Conservation (phyloP, 768 basidiomycete species). For the Tulasnella sp. region DNA sequence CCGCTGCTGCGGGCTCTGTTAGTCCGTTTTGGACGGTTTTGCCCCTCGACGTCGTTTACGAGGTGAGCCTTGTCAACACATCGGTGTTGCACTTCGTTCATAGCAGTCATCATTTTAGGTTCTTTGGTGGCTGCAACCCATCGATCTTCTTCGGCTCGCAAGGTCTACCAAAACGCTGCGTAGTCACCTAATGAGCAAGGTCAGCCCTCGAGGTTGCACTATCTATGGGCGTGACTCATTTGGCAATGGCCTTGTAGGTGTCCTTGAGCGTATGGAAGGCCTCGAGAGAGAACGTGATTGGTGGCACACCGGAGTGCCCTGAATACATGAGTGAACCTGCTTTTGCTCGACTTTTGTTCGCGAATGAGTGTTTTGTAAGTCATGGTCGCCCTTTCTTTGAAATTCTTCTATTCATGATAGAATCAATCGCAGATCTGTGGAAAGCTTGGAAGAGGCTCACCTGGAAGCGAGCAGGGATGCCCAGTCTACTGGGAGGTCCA, state of each 20-base stretch:
- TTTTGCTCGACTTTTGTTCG: neutral
- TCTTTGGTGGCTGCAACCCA: neutral
- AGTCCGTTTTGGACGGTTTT: no score
- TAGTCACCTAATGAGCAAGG: neutral
- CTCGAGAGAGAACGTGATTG: neutral
- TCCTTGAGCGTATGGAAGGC: neutral
- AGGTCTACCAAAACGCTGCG: neutral
- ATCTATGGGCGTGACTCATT: no score
- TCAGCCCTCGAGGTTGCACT: neutral
- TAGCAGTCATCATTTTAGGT: neutral
- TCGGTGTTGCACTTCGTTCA: no score
- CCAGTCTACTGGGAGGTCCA: no score
- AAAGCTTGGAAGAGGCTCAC: no score
- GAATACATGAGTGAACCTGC: neutral
- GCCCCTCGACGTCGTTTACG: neutral
- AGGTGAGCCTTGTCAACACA: neutral
- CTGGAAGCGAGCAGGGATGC: no score
- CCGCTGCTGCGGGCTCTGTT: no score
- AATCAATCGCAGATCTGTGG: no score
- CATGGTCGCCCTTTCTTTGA: no score
- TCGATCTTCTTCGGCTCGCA: neutral
- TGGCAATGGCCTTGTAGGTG: neutral
- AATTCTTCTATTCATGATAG: no score
- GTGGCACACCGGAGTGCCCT: neutral
- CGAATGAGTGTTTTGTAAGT: neutral